These are phyloP conservation scores for Neurospora sp. DNA, from an alignment of 495 filamentous ascomycete genomes.

Conservation along the genomic window DNA sequence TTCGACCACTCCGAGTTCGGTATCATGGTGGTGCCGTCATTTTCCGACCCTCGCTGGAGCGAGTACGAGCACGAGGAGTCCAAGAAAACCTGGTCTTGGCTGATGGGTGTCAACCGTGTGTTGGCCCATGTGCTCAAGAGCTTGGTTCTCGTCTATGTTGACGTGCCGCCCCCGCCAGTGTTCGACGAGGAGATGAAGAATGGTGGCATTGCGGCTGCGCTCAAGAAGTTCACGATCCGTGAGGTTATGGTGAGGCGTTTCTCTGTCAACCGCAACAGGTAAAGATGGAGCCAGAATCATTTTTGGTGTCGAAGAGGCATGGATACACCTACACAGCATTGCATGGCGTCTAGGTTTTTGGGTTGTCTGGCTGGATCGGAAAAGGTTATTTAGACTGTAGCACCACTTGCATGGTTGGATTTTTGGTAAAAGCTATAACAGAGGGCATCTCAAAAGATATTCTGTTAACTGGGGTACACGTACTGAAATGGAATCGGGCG, in stretches of 20 bases:
- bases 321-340: not conserved
- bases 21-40: slow-evolving; percentile 72
- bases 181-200: slow-evolving; percentile 29
- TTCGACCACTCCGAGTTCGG: slow-evolving; percentile 93
- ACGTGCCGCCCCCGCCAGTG: slow-evolving; percentile 63
- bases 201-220: slow-evolving; percentile 48
- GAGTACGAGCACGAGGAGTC: slow-evolving; percentile 32
- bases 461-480: not conserved
- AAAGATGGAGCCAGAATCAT: too few species aligned
- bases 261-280: slow-evolving; percentile 63
- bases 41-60: slow-evolving; percentile 67
- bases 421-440: not conserved
- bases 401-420: not conserved
- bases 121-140: slow-evolving; percentile 82
- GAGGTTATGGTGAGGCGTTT: slow-evolving; percentile 78
- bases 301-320: not conserved
- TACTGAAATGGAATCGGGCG: not conserved
- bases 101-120: slow-evolving; percentile 88
- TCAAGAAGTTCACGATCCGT: slow-evolving; percentile 66
- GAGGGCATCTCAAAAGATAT: not conserved
- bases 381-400: not conserved
- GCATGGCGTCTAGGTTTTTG: not conserved
- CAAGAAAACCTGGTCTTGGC: slow-evolving; percentile 72
- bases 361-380: not conserved
- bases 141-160: slow-evolving; percentile 78